Percentiles rank a stretch among this genome's conserved stretches.
Conservation (phyloP, 2,329 filamentous ascomycete species). For the Hirsutella minnesotensis region DNA sequence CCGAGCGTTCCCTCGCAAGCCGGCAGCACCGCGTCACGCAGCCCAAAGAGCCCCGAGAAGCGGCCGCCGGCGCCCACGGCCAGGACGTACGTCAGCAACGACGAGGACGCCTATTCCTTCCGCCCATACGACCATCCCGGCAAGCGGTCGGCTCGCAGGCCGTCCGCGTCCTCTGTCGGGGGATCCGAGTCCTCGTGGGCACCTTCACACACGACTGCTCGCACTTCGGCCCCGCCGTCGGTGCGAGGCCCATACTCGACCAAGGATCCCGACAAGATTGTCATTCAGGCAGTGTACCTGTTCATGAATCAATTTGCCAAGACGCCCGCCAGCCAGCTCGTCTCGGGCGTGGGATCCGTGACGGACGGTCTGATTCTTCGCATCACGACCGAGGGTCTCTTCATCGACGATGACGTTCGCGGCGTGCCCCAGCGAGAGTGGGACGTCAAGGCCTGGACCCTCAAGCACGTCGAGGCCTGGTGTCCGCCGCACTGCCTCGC, state of each 20-base stretch:
- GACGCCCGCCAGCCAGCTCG: conserved; percentile 81
- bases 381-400: conserved; percentile 87
- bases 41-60: conserved; percentile 20
- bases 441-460: conserved; percentile 97
- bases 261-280: conserved; percentile 88
- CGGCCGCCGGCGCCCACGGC: conserved; percentile 37
- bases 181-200: conserved; percentile 78
- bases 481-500: conserved; percentile 54
- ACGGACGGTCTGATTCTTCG: conserved; percentile 87
- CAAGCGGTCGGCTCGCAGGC: conserved; percentile 38
- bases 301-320: conserved; percentile 84
- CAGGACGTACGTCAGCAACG: conserved; percentile 45
- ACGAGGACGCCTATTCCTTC: conserved; percentile 60
- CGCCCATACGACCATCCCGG: conserved; percentile 65
- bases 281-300: conserved; percentile 83
- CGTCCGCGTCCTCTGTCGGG: conserved; percentile 57
- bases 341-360: conserved; percentile 72
- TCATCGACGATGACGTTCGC: conserved; percentile 92
- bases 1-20: conserved; percentile 27
- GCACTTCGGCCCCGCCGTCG: conserved; percentile 73
- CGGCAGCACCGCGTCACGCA: conserved; percentile 15
- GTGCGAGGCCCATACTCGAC: conserved; percentile 71
- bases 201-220: conserved; percentile 69
- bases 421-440: conserved; percentile 91
- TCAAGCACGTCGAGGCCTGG: conserved; percentile 87